Base-by-base conservation (phyloP, 805 yeast species). In the Kuraishia hungarica region DNA sequence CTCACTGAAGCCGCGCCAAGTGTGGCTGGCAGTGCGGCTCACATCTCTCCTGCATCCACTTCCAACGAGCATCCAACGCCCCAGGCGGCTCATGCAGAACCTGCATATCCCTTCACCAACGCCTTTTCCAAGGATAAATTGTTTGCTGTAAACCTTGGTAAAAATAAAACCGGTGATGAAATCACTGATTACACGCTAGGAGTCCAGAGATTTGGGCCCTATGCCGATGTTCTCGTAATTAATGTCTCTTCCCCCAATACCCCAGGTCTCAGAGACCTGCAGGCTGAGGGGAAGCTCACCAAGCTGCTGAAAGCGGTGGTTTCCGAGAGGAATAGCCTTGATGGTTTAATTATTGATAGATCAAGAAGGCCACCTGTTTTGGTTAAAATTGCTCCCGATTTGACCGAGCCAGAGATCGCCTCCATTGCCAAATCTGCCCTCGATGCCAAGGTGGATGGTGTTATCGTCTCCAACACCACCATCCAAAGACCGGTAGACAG, bases 231-330 rank as follows among this genome's bases (percentile, higher is more conserved):
- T 7, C 74, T 93, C 58, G 93, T 93, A 20, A 81, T 93, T 60
- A 93, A 93, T 64, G 97, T 93, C 15, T 90, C 97, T 1, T 87
- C 96, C 52, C 98, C 98, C 54, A 93, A 93, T 67, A 93, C 98
- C 1, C 98, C 98, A 3, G 97, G 97, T 1, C 78, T 93, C 61
- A 81, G 98, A 64, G 89, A 84, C 62, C 78, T 93, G 61, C 98
- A 93, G 73, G 81, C 74, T 55, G 96, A 89, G 61, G 76, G 76
- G 55, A 88, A 87, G 67, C 78, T 93, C 57, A 81, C 89, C 7
- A 76, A 76, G 39, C 73, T 93, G 62, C 76, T 93, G 61, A 72
- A 79, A 10, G 72, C 83, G 13, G 91, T 93, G 39, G 83, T 91
- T 13, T 68, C 71, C 1, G 91, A 87, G 66, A 81, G 97, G 66